These are phyloP conservation scores for Backusella psychrophila DNA, from an alignment of 192 early-diverging fungal species.

Conservation along the genomic window DNA sequence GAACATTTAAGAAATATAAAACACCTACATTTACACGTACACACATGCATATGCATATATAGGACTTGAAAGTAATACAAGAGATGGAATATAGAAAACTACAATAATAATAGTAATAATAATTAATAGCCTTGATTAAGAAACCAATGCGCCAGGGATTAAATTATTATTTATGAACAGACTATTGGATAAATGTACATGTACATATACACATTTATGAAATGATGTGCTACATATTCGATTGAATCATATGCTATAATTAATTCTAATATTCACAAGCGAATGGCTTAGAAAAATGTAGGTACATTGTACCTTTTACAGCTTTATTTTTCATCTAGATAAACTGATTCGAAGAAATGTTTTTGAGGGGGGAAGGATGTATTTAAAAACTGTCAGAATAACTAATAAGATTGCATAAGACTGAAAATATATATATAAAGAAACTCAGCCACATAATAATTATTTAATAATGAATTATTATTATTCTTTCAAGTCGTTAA, in stretches of 20 bases:
- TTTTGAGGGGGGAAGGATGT: not conserved
- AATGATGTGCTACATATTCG: not conserved
- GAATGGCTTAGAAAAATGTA: not conserved
- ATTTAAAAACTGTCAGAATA: slow-evolving; percentile 1
- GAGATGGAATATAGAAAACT: not conserved
- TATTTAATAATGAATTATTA: not conserved
- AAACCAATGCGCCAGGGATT: not conserved
- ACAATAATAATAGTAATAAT: not conserved
- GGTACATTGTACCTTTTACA: not conserved
- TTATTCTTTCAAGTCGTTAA: not conserved
- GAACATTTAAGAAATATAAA: not conserved
- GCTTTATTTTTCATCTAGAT: not conserved
- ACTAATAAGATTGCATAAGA: not conserved
- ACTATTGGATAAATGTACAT: not conserved
- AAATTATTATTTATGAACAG: not conserved
- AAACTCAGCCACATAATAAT: not conserved
- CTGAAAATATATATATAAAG: not conserved
- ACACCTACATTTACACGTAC: not conserved
- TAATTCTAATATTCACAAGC: not conserved
- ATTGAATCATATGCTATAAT: not conserved
- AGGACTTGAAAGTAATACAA: not conserved
- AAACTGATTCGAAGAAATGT: not conserved
- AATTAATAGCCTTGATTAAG: not conserved
- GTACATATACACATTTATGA: not conserved
- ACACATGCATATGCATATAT: not conserved